Percentiles rank a stretch among this genome's conserved stretches.
These are phyloP conservation scores for Hypoxylon trugodes DNA, from an alignment of 495 filamentous ascomycete genomes.

Conservation along the genomic window DNA sequence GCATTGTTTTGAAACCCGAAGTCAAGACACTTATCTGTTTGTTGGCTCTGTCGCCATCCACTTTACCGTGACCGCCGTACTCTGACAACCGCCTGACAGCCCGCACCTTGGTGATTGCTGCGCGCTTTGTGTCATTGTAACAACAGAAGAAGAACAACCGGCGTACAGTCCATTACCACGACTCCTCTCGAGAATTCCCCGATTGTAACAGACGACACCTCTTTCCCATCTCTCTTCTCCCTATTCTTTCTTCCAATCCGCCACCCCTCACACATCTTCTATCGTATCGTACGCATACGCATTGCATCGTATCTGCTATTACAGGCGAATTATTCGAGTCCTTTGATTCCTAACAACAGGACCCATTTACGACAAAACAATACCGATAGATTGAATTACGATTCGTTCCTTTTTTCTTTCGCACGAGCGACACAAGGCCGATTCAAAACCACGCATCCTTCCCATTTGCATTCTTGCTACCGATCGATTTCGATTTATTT, in stretches of 20 bases:
- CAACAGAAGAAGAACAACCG: conserved; percentile 19
- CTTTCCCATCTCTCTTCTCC: conserved; percentile 22
- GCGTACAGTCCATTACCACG: conserved; percentile 31
- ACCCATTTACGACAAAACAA: conserved; percentile 28
- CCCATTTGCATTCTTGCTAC: neutral
- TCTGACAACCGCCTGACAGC: conserved; percentile 25
- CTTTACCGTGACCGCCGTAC: too few relatives aligned
- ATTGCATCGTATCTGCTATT: conserved; percentile 21
- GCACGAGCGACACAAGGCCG: conserved; percentile 15
- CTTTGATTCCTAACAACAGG: conserved; percentile 21
- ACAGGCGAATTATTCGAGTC: conserved; percentile 35
- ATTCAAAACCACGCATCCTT: conserved; percentile 17
- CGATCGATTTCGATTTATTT: conserved; percentile 28
- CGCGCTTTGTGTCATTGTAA: conserved; percentile 40
- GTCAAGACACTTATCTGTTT: conserved; percentile 19
- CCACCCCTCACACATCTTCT: conserved; percentile 17
- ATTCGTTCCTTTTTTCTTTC: conserved; percentile 5
- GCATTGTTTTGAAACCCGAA: conserved; percentile 35
- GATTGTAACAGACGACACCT: conserved; percentile 28
- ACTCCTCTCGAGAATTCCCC: conserved; percentile 22
- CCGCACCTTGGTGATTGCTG: conserved; percentile 22
- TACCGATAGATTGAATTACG: conserved; percentile 30
- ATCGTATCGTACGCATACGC: too few relatives aligned
- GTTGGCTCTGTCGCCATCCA: conserved; percentile 2
- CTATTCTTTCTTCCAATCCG: conserved; percentile 13